Evolutionary conservation across 192 early-diverging fungal genomes (phyloP).

Genomic region (Coemansia sp.): DNA sequence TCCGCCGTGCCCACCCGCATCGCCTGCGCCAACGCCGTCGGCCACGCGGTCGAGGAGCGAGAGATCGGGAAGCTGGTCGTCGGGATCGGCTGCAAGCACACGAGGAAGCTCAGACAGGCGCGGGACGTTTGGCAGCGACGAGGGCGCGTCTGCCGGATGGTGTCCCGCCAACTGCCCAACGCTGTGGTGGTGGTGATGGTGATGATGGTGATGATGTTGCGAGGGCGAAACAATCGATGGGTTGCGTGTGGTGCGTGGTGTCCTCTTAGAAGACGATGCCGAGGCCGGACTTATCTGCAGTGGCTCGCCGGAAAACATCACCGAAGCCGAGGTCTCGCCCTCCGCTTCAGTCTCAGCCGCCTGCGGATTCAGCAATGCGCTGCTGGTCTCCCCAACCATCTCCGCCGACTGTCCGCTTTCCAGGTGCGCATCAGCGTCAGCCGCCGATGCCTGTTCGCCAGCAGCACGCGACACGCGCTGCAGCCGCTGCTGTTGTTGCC

Average conservation of each 20-base stretch:
- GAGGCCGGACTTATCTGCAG: slow-evolving; percentile 4
- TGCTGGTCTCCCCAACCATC: background rate
- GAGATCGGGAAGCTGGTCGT: slow-evolving; percentile 49
- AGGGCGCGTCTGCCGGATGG: slow-evolving; percentile 43
- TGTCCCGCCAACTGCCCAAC: slow-evolving; percentile 12
- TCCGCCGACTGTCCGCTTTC: slow-evolving; percentile 5
- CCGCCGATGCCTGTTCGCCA: slow-evolving; percentile 10
- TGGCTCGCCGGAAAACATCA: background rate
- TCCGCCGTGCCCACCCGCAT: slow-evolving; percentile 69
- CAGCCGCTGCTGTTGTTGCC: slow-evolving; percentile 13
- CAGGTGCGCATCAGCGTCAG: background rate
- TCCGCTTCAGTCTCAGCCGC: background rate
- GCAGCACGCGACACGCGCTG: slow-evolving; percentile 16
- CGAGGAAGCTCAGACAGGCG: slow-evolving; percentile 51
- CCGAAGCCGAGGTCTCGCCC: background rate
- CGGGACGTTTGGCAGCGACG: slow-evolving; percentile 51
- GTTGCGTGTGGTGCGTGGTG: slow-evolving; percentile 10
- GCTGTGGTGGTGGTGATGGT: slow-evolving; percentile 4
- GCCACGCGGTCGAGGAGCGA: slow-evolving; percentile 42
- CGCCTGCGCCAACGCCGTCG: slow-evolving; percentile 59
- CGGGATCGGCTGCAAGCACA: slow-evolving; percentile 54
- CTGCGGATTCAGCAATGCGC: background rate
- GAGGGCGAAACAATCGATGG: background rate
- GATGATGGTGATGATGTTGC: slow-evolving; percentile 7
- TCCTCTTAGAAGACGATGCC: background rate